Evolutionary conservation across 2,329 filamentous ascomycete genomes (phyloP), one percentile per base, ranked within the genome.

Genomic region (Curvularia spicifera): DNA sequence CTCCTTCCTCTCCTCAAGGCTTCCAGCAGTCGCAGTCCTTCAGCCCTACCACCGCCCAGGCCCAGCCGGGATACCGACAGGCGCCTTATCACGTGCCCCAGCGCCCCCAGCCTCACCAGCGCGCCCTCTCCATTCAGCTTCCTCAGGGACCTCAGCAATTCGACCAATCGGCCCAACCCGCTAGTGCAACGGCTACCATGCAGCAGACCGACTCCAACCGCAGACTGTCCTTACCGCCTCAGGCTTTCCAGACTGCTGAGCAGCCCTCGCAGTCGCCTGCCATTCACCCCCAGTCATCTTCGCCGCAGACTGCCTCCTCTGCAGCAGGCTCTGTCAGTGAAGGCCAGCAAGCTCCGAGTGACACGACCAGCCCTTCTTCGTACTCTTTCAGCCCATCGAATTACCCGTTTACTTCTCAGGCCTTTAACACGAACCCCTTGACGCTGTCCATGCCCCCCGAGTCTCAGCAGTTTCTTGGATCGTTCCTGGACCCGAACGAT

Each of bases 381-480:
- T 63, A 63, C 15, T 56, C 69, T 0, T 67, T 64, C 39, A 69
- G 65, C 52, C 56, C 66, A 4, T 56, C 61, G 37, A 66, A 51
- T 35, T 75, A 71, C 40, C 65, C 74, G 5, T 64, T 69, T 24
- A 62, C 57, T 24, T 67, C 69, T 8, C 72, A 73, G 51, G 62
- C 70, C n/a, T 43, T 76, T 22, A 71, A 69, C 57, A 70, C 75
- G 45, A 77, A 77, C 42, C 82, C 82, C 9, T 76, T 86, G 53
- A 82, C 81, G 2, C 79, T 81, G 40, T 76, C 79, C 3, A 71
- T 86, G 22, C 83, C 84, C 22, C 71, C 80, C 4, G 81, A 86
- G 63, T 78, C 82, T 1, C 83, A 85, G 68, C 81, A 83, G 66
- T 74, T 86, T 18, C 74, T 86, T 5, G 82, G 80, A 15, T 74